Evolutionary conservation across 306 rosid genomes (phyloP), one percentile per base, ranked within the genome.

Genomic region (Phaseolus lunatus): DNA sequence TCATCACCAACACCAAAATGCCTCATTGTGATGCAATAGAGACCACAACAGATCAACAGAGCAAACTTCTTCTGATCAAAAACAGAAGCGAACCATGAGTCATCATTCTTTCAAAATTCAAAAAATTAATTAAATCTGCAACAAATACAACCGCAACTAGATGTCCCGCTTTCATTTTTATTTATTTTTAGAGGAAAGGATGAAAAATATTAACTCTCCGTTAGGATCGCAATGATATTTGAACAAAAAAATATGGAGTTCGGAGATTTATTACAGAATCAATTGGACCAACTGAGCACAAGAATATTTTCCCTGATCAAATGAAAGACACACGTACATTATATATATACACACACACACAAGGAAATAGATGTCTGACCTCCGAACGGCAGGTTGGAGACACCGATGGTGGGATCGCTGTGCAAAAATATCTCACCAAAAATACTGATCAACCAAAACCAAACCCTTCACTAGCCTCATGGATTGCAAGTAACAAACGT

Each of bases 391-490:
- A 86, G 70, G 73, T 71, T 29, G 73, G 78, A 76, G 79, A 81
- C 82, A 73, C 76, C 72, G 73, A 80, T 78, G 81, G 84, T 45
- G 33, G 79, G 56, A 56, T 75, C 16, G 76, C 84, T 71, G 86
- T 78, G 78, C 54, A 47, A 81, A 76, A 53, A 44, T 48, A 64
- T 82, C 70, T 18, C 72, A 26, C 27, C 37, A 70, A 26, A n/a
- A 54, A 24, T 27, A 18, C 58, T 9, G 33, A 66, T 88, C 64
- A 96, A 58, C 99, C 99, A 70, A 96, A 96, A 76, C 99, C 99
- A 69, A 96, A 96, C 75, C 99, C 99, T 91, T 96, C 99, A 63
- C 97, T 96, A 37, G 86, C 99, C 79, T 96, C 99, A 50, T 96
- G 99, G 70, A 93, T 93, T 80, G 99, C 99, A 67, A 96, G 99